Evolutionary conservation across 2,329 filamentous ascomycete species (phyloP).

Genomic region (Xylariaceae sp.): DNA sequence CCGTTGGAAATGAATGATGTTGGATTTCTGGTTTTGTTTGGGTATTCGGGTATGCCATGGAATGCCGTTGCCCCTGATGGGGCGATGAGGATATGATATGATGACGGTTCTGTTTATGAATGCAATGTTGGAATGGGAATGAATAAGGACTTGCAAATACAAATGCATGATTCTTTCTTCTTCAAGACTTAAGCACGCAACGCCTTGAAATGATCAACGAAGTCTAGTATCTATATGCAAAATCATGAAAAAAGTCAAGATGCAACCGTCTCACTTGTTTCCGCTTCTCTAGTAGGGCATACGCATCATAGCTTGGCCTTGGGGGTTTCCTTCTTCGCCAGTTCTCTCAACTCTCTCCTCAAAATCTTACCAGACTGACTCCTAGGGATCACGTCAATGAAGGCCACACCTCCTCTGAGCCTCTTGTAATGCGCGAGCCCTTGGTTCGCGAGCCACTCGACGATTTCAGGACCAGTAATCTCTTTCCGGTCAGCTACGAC

Average conservation of each 20-base stretch:
- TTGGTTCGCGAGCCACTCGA: constrained; percentile 25
- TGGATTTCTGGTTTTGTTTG: neutral
- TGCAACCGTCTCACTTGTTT: neutral
- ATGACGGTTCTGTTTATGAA: neutral
- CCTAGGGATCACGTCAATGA: constrained; percentile 35
- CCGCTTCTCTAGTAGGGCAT: neutral
- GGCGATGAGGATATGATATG: neutral
- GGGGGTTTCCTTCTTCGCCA: constrained; percentile 22
- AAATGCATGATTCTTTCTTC: neutral
- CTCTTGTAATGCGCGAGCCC: constrained; percentile 31
- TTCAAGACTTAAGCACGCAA: neutral
- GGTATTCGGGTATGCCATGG: neutral
- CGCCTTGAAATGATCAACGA: neutral
- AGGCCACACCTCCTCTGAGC: constrained; percentile 34
- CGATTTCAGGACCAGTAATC: constrained; percentile 22
- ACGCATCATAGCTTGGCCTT: constrained; percentile 21
- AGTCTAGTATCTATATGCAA: neutral
- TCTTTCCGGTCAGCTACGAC: constrained; percentile 25
- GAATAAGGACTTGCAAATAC: neutral
- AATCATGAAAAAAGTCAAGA: neutral
- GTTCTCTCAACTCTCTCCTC: constrained; percentile 31
- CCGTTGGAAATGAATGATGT: neutral
- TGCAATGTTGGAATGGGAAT: neutral
- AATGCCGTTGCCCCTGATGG: neutral
- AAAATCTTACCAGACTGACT: constrained; percentile 36